phyloP scores from a whole-genome alignment of 108 stramenopile species.

The Cyclotella atomus region DNA sequence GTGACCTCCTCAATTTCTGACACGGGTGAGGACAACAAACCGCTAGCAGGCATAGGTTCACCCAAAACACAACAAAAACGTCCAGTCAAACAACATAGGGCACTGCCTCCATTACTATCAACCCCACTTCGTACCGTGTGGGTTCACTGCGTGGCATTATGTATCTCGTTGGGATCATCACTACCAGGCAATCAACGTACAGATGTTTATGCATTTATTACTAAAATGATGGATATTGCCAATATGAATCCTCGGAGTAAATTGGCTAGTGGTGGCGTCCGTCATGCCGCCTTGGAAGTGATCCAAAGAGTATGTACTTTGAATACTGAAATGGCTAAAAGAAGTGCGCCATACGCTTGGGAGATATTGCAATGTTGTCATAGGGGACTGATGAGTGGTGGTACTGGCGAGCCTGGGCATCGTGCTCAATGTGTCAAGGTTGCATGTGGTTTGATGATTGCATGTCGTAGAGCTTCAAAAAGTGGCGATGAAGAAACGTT shows the following conservation, averaged over 20 bases:
- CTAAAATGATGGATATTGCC: conserved; percentile 76
- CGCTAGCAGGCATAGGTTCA: background rate
- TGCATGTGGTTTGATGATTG: conserved; percentile 62
- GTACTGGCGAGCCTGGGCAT: conserved; percentile 72
- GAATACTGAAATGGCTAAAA: conserved; percentile 48
- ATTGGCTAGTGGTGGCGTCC: conserved; percentile 74
- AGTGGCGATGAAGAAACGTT: conserved; percentile 34
- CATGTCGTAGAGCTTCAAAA: conserved; percentile 53
- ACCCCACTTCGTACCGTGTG: conserved; percentile 74
- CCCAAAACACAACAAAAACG: conserved; percentile 16
- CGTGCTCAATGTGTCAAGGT: conserved; percentile 65
- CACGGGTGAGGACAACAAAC: background rate
- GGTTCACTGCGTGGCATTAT: conserved; percentile 83
- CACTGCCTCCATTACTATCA: conserved; percentile 71
- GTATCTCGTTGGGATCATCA: conserved; percentile 65
- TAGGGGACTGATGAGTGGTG: conserved; percentile 60
- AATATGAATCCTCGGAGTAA: conserved; percentile 72
- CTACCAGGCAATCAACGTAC: conserved; percentile 71
- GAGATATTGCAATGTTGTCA: conserved; percentile 75
- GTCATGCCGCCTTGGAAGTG: conserved; percentile 76
- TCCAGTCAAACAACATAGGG: conserved; percentile 39
- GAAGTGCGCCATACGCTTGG: conserved; percentile 69
- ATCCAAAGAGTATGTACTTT: conserved; percentile 58
- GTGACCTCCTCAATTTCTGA: conserved; percentile 55
- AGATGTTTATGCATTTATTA: conserved; percentile 63